phyloP scores from a whole-genome alignment of 31 red algal species.

The Bonnemaisonia californica region DNA sequence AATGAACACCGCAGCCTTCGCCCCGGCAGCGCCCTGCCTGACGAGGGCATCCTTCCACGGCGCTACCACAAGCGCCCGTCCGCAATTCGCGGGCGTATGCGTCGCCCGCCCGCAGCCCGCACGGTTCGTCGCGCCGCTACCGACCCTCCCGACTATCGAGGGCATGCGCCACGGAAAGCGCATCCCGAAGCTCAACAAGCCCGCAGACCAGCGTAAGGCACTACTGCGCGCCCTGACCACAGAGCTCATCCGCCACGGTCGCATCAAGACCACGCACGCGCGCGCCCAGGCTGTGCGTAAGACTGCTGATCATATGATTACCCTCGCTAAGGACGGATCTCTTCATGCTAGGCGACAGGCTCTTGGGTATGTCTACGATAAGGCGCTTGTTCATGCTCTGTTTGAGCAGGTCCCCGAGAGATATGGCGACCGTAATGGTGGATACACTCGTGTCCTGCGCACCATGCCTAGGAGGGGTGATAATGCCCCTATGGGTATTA shows the following conservation, averaged over 20 bases:
- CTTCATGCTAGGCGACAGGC: slow-evolving; percentile 94
- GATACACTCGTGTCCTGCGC: slow-evolving; percentile 87
- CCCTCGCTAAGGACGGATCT: slow-evolving; percentile 83
- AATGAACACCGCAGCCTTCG: slow-evolving; percentile 17
- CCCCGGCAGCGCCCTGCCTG: background rate
- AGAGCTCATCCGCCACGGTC: slow-evolving; percentile 95
- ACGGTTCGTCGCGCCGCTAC: slow-evolving; percentile 1
- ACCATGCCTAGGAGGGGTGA: slow-evolving; percentile 93
- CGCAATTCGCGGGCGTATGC: background rate
- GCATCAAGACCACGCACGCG: slow-evolving; percentile 90
- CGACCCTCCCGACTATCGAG: slow-evolving; percentile 34
- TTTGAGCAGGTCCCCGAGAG: slow-evolving; percentile 93
- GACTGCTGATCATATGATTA: slow-evolving; percentile 91
- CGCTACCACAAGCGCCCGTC: background rate
- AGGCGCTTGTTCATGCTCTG: slow-evolving; percentile 91
- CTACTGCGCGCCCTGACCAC: slow-evolving; percentile 95
- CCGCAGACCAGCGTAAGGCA: slow-evolving; percentile 96
- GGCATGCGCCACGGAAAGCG: slow-evolving; percentile 87
- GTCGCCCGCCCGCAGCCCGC: background rate
- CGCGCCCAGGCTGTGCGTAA: slow-evolving; percentile 87
- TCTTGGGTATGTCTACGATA: slow-evolving; percentile 95
- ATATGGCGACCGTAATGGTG: slow-evolving; percentile 91
- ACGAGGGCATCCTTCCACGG: background rate
- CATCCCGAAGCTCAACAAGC: slow-evolving; percentile 87
- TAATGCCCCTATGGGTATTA: slow-evolving; percentile 94